Conservation (phyloP, 306 rosid genomes). For the Cicer yamashitae region DNA sequence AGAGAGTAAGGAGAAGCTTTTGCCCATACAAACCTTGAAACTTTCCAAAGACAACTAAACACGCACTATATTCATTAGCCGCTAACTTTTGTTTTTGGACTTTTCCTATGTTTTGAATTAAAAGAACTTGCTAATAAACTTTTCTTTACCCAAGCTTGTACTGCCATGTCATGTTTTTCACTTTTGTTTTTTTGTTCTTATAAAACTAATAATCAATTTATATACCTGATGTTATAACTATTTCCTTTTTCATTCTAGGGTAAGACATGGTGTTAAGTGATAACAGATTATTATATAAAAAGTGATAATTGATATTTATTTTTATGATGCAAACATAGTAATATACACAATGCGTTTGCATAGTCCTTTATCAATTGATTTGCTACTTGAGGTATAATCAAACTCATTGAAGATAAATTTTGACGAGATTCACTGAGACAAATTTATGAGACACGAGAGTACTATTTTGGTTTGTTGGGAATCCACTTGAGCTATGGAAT, state of each 20-base stretch:
- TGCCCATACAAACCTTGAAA: neutral
- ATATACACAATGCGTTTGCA: neutral
- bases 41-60: neutral
- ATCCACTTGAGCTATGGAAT: conserved; percentile 27
- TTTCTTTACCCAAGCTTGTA: conserved; percentile 13
- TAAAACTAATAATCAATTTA: conserved; percentile 16
- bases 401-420: conserved; percentile 9
- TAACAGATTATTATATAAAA: neutral
- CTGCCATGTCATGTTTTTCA: conserved; percentile 19
- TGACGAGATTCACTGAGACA: conserved; percentile 16
- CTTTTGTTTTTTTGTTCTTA: conserved; percentile 10
- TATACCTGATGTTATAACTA: neutral
- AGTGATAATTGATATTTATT: conserved; percentile 5
- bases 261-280: neutral
- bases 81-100: neutral
- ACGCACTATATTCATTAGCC: conserved; percentile 9
- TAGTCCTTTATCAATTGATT: conserved; percentile 1
- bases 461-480: conserved; percentile 1
- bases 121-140: neutral
- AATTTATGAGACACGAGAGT: neutral
- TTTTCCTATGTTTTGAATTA: conserved; percentile 20
- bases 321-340: neutral
- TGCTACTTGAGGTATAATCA: conserved; percentile 12
- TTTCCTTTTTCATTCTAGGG: conserved; percentile 29
- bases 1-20: neutral